phyloP scores from a whole-genome alignment of 2,329 filamentous ascomycete species.

The Curvularia sp. region DNA sequence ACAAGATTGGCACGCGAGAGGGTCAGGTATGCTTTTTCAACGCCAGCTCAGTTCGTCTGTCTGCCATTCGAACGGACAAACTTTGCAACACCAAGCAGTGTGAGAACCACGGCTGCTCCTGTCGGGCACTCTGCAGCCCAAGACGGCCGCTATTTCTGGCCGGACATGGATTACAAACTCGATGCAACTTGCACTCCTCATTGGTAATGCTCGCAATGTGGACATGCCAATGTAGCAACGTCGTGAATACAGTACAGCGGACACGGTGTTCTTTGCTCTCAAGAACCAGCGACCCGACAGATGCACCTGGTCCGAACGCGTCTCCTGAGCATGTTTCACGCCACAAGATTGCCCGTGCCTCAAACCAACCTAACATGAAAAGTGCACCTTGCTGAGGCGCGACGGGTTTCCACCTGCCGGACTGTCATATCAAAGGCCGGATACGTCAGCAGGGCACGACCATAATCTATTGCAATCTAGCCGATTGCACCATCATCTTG shows the following conservation, averaged over 20 bases:
- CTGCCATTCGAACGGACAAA: neutral
- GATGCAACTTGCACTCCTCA: neutral
- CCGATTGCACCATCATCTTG: conserved; percentile 41
- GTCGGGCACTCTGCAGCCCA: neutral
- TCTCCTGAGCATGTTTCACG: conserved; percentile 46
- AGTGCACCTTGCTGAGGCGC: conserved; percentile 32
- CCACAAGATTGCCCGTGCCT: conserved; percentile 27
- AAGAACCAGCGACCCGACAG: neutral
- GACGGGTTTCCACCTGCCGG: conserved; percentile 38
- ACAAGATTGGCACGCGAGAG: conserved; percentile 8
- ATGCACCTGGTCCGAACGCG: neutral
- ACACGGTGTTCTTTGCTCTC: conserved; percentile 16
- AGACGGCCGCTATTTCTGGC: neutral
- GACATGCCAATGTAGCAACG: neutral
- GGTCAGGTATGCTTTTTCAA: neutral
- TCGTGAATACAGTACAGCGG: neutral
- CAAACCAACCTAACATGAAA: conserved; percentile 15
- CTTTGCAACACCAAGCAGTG: too few species aligned
- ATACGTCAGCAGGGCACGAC: conserved; percentile 41
- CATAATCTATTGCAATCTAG: conserved; percentile 45
- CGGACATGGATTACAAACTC: neutral
- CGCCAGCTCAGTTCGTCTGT: neutral
- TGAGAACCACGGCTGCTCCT: neutral
- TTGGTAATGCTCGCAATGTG: neutral
- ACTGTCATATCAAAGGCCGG: conserved; percentile 21